These are phyloP conservation scores for Blastomyces gilchristii DNA, from an alignment of 2,329 filamentous ascomycete genomes.

Conservation along the genomic window DNA sequence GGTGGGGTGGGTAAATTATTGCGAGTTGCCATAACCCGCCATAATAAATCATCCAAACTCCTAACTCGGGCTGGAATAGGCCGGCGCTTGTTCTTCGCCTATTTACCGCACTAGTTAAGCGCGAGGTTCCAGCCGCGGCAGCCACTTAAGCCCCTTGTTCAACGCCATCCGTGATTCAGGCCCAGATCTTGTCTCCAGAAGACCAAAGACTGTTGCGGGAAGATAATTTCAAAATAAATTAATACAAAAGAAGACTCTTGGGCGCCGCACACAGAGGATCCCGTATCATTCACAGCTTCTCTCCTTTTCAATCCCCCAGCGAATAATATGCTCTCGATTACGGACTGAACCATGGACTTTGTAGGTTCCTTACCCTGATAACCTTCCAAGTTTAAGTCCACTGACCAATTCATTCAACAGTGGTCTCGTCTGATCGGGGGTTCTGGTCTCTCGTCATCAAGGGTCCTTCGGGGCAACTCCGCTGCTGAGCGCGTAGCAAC, in stretches of 20 bases:
- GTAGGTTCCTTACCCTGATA: conserved; percentile 25
- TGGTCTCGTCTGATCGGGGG: conserved; percentile 54
- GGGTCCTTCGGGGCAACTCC: conserved; percentile 43
- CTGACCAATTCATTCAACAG: conserved; percentile 26
- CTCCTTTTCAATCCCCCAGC: too few species aligned
- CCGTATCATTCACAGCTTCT: too few species aligned
- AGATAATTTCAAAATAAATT: too few species aligned
- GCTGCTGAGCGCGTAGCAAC: conserved; percentile 51
- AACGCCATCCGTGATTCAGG: too few species aligned
- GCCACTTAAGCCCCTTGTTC: too few species aligned
- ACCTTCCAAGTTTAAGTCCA: background rate
- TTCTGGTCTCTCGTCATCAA: conserved; percentile 36
- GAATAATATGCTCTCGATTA: conserved; percentile 3
- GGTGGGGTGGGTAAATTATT: too few species aligned
- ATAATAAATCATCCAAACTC: background rate
- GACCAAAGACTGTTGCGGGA: too few species aligned
- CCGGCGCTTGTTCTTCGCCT: background rate
- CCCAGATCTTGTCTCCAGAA: too few species aligned
- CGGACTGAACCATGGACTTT: conserved; percentile 32
- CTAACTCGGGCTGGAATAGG: background rate
- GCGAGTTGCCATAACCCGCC: background rate
- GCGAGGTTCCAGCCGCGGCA: background rate
- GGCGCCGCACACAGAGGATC: too few species aligned
- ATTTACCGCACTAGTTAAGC: background rate
- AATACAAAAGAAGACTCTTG: too few species aligned